Evolutionary conservation across 495 filamentous ascomycete species (phyloP).

Genomic region (Xylaria acuta): DNA sequence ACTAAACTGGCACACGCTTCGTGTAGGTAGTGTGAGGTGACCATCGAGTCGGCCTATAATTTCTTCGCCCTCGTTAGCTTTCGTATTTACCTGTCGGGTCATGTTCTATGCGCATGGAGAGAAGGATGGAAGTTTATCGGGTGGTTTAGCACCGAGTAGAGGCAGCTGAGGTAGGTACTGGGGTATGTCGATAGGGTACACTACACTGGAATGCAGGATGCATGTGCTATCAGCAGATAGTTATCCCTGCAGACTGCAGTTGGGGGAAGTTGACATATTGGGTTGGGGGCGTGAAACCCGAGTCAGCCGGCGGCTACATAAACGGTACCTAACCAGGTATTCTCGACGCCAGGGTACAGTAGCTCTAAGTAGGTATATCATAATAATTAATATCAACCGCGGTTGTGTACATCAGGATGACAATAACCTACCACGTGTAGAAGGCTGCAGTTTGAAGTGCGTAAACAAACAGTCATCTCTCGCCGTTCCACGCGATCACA

Average conservation of each 20-base stretch:
- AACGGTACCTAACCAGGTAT: not conserved
- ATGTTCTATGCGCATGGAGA: not conserved
- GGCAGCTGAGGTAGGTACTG: not conserved
- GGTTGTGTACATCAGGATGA: not conserved
- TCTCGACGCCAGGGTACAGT: not conserved
- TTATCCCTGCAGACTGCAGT: constrained; percentile 5
- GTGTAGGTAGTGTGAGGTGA: not conserved
- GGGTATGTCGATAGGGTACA: not conserved
- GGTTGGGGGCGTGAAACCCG: constrained; percentile 2
- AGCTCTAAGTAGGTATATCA: not conserved
- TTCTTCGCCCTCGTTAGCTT: not conserved
- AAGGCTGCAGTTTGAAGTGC: constrained; percentile 11
- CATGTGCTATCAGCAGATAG: not conserved
- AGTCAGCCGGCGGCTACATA: not conserved
- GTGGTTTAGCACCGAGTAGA: not conserved
- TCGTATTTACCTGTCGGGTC: not conserved
- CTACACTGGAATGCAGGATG: not conserved
- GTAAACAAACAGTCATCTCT: not conserved
- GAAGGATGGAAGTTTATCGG: not conserved
- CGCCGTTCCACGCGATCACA: not conserved
- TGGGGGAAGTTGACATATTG: not conserved
- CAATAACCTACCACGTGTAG: constrained; percentile 9
- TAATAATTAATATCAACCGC: not conserved
- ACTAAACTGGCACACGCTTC: not conserved
- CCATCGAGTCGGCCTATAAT: not conserved